A percentile compares a stretch with the other conserved stretches of the same genome.
phyloP scores from a whole-genome alignment of 2,329 filamentous ascomycete genomes.

The Xylaria multiplex region DNA sequence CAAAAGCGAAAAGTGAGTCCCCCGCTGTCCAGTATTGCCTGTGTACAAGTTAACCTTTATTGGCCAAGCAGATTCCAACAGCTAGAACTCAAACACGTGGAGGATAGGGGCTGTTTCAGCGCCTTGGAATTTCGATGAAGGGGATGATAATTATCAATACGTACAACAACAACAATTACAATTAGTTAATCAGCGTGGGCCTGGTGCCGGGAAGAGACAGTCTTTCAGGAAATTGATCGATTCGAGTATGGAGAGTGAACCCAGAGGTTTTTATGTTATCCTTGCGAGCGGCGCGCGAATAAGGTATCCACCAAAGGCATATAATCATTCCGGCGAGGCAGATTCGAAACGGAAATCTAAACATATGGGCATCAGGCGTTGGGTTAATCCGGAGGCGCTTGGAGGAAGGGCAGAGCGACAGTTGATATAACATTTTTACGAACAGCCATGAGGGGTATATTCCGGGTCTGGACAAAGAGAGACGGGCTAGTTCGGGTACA shows the following conservation, averaged over 20 bases:
- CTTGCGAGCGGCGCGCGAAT: slow-evolving; percentile 22
- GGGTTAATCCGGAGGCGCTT: slow-evolving; percentile 27
- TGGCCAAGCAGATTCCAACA: slow-evolving; percentile 79
- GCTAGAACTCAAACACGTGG: slow-evolving; percentile 87
- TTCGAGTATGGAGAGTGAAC: slow-evolving; percentile 14
- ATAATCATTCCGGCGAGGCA: slow-evolving; percentile 19
- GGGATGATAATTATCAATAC: slow-evolving; percentile 14
- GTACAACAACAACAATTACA: slow-evolving; percentile 12
- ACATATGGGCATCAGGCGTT: slow-evolving; percentile 33
- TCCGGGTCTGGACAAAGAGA: slow-evolving; percentile 36
- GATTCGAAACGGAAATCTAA: slow-evolving; percentile 21
- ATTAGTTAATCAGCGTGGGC: slow-evolving; percentile 24
- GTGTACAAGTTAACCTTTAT: slow-evolving; percentile 31
- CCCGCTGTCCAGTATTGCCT: neutral
- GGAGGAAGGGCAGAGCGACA: slow-evolving; percentile 28
- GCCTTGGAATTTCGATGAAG: slow-evolving; percentile 87
- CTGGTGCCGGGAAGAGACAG: slow-evolving; percentile 6
- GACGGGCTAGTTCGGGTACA: slow-evolving; percentile 42
- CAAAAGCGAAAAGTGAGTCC: slow-evolving; percentile 91
- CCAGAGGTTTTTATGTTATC: slow-evolving; percentile 15
- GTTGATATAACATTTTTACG: slow-evolving; percentile 37
- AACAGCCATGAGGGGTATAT: slow-evolving; percentile 45
- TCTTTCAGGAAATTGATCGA: slow-evolving; percentile 26
- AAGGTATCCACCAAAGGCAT: slow-evolving; percentile 13
- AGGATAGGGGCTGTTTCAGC: slow-evolving; percentile 83